A percentile compares a stretch with the other conserved stretches of the same genome.
Conservation (phyloP, 345 rosid genomes). For the Cardamine occulta region DNA sequence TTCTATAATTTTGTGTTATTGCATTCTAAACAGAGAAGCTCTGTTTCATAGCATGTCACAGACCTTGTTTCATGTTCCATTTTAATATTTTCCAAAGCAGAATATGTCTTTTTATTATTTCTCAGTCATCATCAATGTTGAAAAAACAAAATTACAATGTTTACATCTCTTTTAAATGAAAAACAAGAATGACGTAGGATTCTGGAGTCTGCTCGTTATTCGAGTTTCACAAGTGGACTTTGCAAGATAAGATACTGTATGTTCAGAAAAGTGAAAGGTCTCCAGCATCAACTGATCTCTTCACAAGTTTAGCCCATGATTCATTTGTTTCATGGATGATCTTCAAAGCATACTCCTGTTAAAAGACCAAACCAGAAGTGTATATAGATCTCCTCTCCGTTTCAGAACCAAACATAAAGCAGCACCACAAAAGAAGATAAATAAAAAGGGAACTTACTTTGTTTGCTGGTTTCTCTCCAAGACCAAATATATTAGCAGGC, state of each 20-base stretch:
- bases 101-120: slow-evolving; percentile 6
- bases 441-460: slow-evolving; percentile 53
- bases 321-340: slow-evolving; percentile 81
- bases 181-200: slow-evolving; percentile 28
- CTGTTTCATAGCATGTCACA: slow-evolving; percentile 12
- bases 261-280: slow-evolving; percentile 62
- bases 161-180: not conserved
- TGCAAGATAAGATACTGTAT: slow-evolving; percentile 4
- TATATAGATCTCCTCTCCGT: slow-evolving; percentile 5
- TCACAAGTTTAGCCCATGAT: slow-evolving; percentile 84
- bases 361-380: not conserved
- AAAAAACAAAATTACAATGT: slow-evolving; percentile 28
- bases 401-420: slow-evolving; percentile 19
- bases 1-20: not conserved
- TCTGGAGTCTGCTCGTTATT: slow-evolving; percentile 17
- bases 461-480: slow-evolving; percentile 86
- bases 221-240: slow-evolving; percentile 3
- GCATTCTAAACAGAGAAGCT: slow-evolving; percentile 3
- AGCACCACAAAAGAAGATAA: not conserved
- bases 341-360: slow-evolving; percentile 82
- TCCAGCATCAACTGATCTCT: slow-evolving; percentile 67
- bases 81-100: not conserved
- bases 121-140: slow-evolving; percentile 20
- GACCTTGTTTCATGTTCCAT: not conserved
- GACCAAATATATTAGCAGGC: slow-evolving; percentile 96